A percentile compares a stretch with the other conserved stretches of the same genome.
These are phyloP conservation scores for Fusarium pseudoanthophilum DNA, from an alignment of 2,329 filamentous ascomycete species.

Conservation along the genomic window DNA sequence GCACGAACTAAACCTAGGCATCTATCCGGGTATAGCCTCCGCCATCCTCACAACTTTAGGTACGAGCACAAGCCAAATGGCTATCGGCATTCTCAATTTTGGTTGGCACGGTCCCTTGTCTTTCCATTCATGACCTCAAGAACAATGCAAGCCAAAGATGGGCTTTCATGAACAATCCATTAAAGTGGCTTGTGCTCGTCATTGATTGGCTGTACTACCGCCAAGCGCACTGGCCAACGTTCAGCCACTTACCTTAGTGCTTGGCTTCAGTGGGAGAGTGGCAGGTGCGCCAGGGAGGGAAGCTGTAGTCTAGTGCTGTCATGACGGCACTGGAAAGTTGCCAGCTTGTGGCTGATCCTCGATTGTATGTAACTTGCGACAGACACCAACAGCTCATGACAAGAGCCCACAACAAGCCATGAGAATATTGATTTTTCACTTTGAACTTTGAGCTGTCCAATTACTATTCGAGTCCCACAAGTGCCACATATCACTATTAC, in stretches of 20 bases:
- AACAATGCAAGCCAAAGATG: slow-evolving; percentile 33
- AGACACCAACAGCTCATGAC: slow-evolving; percentile 32
- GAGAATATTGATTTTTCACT: not conserved
- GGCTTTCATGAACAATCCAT: slow-evolving; percentile 3
- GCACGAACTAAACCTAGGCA: not conserved
- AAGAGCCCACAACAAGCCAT: slow-evolving; percentile 4
- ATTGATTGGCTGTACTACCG: slow-evolving; percentile 39
- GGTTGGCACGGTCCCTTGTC: slow-evolving; percentile 18
- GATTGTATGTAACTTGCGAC: slow-evolving; percentile 32
- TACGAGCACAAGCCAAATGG: slow-evolving; percentile 10
- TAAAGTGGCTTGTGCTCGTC: slow-evolving; percentile 18
- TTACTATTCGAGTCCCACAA: not conserved
- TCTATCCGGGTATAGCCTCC: slow-evolving; percentile 7
- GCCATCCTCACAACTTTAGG: not conserved
- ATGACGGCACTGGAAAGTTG: slow-evolving; percentile 38
- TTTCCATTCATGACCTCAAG: slow-evolving; percentile 27
- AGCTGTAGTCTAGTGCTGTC: slow-evolving; percentile 28
- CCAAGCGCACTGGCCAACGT: slow-evolving; percentile 29
- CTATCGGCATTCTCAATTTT: slow-evolving; percentile 2
- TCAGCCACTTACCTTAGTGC: slow-evolving; percentile 12
- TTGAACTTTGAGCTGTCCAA: not conserved
- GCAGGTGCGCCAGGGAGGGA: slow-evolving; percentile 4
- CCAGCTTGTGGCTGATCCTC: slow-evolving; percentile 40
- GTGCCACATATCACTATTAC: not conserved
- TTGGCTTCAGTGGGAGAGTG: slow-evolving; percentile 1